Evolutionary conservation across 2,329 filamentous ascomycete species (phyloP), one percentile per base, ranked within the genome.

Genomic region (Botrytis squamosa): DNA sequence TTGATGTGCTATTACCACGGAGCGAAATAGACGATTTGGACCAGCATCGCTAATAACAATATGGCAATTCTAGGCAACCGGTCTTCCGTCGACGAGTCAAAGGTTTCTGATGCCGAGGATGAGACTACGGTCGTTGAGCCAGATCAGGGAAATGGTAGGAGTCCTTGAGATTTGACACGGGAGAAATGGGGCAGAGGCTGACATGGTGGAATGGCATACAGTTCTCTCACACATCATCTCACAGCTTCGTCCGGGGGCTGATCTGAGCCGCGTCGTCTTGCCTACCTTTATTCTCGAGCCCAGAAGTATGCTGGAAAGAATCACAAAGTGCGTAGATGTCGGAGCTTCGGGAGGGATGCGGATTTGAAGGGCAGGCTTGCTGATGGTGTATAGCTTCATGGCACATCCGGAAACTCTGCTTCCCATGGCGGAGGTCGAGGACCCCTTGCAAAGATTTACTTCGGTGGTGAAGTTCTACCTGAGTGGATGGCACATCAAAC

Each of bases 211-310:
- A 42, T 62, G 72, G 62, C 63, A 44, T 33, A 72, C 46, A 97
- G 96, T 99, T 80, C 92, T 99, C 78, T 93, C 91, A 74, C 95
- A 98, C 84, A 97, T 99, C 84, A 98, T 99, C 81, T 97, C 95
- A 70, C 96, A 99, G 85, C 88, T 99, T 76, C 92, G 96, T 76
- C 96, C 96, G 20, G 96, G 96, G 77, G 96, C 96, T 80, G 96
- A 99, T 83, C 86, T 99, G 79, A 97, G 94, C 84, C 90, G 95
- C 79, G 95, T 99, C 76, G 95, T 96, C 52, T 87, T 99, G 73
- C 96, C 96, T 59, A 99, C 96, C 66, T 99, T 99, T 83, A 99
- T 99, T 80, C 90, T 99, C 79, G 96, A 99, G 83, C 96, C 96
- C 38, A 91, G 95, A 81, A 98, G 95, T 79, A 99, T 99, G 96